phyloP scores from a whole-genome alignment of 805 yeast genomes.

The Scheffersomyces spartinae region DNA sequence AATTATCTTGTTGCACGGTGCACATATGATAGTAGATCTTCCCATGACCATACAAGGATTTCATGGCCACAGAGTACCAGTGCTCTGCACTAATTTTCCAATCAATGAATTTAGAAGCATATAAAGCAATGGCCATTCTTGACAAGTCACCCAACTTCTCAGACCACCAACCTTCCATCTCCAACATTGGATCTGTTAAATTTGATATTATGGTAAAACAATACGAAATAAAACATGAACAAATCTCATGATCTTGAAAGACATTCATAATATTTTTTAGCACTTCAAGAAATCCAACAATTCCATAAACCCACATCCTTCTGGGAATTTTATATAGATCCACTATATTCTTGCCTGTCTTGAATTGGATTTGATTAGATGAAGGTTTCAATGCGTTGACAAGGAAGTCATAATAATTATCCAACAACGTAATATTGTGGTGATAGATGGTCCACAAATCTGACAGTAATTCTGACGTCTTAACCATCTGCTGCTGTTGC shows the following conservation, averaged over 20 bases:
- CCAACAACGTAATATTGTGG: slow-evolving; percentile 51
- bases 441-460: slow-evolving; percentile 66
- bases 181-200: slow-evolving; percentile 41
- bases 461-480: slow-evolving; percentile 39
- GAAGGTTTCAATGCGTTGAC: slow-evolving; percentile 59
- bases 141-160: slow-evolving; percentile 81
- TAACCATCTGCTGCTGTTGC: slow-evolving; percentile 6
- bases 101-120: slow-evolving; percentile 68
- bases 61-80: slow-evolving; percentile 72
- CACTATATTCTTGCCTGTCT: slow-evolving; percentile 67
- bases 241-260: slow-evolving; percentile 67
- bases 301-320: slow-evolving; percentile 78
- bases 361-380: slow-evolving; percentile 38
- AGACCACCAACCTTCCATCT: slow-evolving; percentile 67
- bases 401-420: slow-evolving; percentile 62
- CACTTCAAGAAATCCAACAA: slow-evolving; percentile 70
- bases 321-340: slow-evolving; percentile 69
- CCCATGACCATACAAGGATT: slow-evolving; percentile 71
- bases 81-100: slow-evolving; percentile 78
- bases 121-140: slow-evolving; percentile 78
- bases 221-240: slow-evolving; percentile 62
- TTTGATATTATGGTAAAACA: slow-evolving; percentile 52
- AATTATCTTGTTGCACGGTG: slow-evolving; percentile 66
- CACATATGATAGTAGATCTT: slow-evolving; percentile 81
- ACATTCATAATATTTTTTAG: slow-evolving; percentile 63